Conservation (phyloP, 345 rosid genomes). For the Camelina laxa region DNA sequence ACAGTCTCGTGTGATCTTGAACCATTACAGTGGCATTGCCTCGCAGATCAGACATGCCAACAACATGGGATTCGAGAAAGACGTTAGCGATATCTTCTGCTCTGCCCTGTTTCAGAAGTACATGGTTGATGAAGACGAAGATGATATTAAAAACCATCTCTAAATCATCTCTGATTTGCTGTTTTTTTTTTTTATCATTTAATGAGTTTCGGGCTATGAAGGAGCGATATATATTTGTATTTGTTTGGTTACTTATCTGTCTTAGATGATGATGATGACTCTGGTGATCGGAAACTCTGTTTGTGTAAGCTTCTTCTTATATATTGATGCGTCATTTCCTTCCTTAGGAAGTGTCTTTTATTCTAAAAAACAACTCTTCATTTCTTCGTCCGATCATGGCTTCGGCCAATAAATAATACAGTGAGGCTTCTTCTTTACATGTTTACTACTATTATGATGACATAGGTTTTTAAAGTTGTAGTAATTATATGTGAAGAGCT, state of each 20-base stretch:
- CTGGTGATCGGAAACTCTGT: slow-evolving; percentile 12
- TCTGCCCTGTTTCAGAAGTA: slow-evolving; percentile 67
- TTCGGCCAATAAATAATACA: too few species aligned
- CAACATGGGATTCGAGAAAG: slow-evolving; percentile 66
- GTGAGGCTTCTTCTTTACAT: too few species aligned
- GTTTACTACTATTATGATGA: too few species aligned
- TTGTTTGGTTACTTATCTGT: slow-evolving; percentile 18
- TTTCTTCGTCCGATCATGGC: not conserved
- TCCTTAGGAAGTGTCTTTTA: slow-evolving; percentile 34
- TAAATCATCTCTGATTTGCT: not conserved
- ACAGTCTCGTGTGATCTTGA: slow-evolving; percentile 76
- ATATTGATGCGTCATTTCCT: slow-evolving; percentile 31
- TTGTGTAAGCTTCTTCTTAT: slow-evolving; percentile 27
- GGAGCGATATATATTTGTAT: slow-evolving; percentile 9
- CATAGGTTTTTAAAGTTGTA: too few species aligned
- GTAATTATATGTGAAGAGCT: too few species aligned
- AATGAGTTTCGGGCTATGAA: not conserved
- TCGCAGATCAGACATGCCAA: slow-evolving; percentile 63
- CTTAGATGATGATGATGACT: slow-evolving; percentile 24
- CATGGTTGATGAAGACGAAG: slow-evolving; percentile 55
- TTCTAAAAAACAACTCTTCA: not conserved
- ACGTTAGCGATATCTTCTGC: slow-evolving; percentile 57
- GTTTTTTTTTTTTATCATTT: not conserved
- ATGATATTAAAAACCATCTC: slow-evolving; percentile 2
- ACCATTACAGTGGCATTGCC: slow-evolving; percentile 68